Evolutionary conservation across 2,329 filamentous ascomycete species (phyloP), one percentile per base, ranked within the genome.

Genomic region (Colletotrichum tropicale): DNA sequence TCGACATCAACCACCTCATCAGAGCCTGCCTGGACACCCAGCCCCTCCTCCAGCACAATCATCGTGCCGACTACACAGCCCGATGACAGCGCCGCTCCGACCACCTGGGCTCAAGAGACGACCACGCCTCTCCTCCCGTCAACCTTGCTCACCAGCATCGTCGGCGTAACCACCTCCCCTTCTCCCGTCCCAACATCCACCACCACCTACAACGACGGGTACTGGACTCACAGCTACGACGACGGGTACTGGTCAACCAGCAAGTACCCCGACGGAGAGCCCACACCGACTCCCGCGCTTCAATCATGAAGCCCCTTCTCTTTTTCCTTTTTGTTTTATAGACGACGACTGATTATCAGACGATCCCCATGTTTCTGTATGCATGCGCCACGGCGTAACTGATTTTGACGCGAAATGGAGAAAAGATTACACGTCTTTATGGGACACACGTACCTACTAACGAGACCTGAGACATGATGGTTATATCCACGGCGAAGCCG

Each of bases 241-340:
- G 78, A 89, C 69, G 87, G 87, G 21, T 80, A 80, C 66, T 89
- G 87, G 88, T 86, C 87, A 73, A 87, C 87, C 5, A 83, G 83
- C 1, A 77, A 77, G 34, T 89, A 88, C 70, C 86, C 86, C 4
- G 58, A 85, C 0, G 87, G 85, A 85, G 89, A 87, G 75, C 83
- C 80, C 67, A 87, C 87, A 3, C 75, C 80, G 34, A 16, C 80
- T 72, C 36, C 80, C 79, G 21, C 79, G 30, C 58, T 26, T 32
- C 58, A 61, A 15, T 61, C 28, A 8, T 32, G 18, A n/a, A 13
- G 16, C 5, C 10, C 13, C 34, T 36, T 36, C 13, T 6, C 34
- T 4, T 15, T 61, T 61, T 61, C n/a, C 8, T n/a, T 60, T 21
- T 18, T 21, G 9, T 32, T 15, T n/a, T 36, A 61, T 15, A 24